phyloP scores from a whole-genome alignment of 345 rosid species.

The Xanthoceras sorbifolium region DNA sequence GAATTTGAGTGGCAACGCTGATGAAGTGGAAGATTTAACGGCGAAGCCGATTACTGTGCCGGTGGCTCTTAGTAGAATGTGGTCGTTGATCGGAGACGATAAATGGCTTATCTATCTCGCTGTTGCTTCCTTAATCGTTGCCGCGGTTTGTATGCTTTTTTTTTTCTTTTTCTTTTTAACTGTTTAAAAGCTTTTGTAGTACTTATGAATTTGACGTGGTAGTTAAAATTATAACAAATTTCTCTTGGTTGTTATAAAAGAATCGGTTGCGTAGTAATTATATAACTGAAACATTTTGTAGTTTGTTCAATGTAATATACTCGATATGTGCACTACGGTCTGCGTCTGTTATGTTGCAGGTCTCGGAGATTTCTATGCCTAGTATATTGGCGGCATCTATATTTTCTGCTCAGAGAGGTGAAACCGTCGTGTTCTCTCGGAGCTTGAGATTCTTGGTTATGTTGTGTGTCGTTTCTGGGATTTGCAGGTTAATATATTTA shows the following conservation, averaged over 20 bases:
- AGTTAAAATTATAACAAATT: too few species aligned
- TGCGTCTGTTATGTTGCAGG: constrained; percentile 23
- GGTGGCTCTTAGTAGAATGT: constrained; percentile 41
- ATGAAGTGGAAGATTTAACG: constrained; percentile 9
- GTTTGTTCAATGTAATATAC: neutral
- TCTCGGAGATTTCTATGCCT: constrained; percentile 57
- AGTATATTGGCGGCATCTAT: constrained; percentile 47
- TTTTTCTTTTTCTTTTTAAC: neutral
- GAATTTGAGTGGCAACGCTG: constrained; percentile 25
- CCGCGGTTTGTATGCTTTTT: constrained; percentile 39
- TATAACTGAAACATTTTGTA: neutral
- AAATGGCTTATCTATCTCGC: constrained; percentile 43
- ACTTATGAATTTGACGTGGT: too few species aligned
- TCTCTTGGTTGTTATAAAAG: too few species aligned
- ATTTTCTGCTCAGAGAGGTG: constrained; percentile 46
- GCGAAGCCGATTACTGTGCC: constrained; percentile 32
- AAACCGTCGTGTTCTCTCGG: constrained; percentile 30
- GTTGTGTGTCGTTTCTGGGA: constrained; percentile 48
- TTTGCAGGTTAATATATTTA: constrained; percentile 38
- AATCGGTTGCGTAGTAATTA: neutral
- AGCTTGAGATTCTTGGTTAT: constrained; percentile 33
- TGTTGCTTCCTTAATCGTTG: constrained; percentile 36
- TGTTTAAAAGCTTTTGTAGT: neutral
- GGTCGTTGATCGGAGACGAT: constrained; percentile 44
- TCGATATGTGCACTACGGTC: neutral